phyloP scores from a whole-genome alignment of 805 yeast genomes.

The Pichia ethanolica region DNA sequence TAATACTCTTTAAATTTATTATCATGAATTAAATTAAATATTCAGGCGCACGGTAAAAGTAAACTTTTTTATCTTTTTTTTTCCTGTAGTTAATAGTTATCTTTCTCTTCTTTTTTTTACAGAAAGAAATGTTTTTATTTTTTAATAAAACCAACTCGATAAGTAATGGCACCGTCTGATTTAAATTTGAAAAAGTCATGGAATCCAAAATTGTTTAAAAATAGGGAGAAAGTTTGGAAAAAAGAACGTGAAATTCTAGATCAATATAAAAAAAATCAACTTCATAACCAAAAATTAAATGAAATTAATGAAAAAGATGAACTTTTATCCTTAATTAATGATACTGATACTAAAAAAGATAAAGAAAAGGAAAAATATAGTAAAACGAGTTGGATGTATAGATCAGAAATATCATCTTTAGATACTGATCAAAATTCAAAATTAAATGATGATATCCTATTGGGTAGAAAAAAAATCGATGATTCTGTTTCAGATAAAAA shows the following conservation, averaged over 20 bases:
- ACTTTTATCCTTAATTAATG: slow-evolving; percentile 26
- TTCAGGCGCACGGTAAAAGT: no score
- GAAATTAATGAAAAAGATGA: slow-evolving; percentile 56
- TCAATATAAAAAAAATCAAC: slow-evolving; percentile 59
- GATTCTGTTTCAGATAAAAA: background rate
- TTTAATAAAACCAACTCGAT: background rate
- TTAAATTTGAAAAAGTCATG: slow-evolving; percentile 89
- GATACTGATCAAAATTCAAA: slow-evolving; percentile 14
- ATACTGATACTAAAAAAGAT: slow-evolving; percentile 26
- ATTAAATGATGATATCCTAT: slow-evolving; percentile 44
- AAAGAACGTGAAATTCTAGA: slow-evolving; percentile 68
- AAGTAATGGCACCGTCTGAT: slow-evolving; percentile 50
- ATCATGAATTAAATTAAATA: no score
- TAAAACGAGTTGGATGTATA: slow-evolving; percentile 82
- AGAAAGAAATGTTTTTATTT: no score
- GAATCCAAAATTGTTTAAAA: slow-evolving; percentile 86
- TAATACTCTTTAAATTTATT: no score
- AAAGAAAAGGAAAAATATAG: slow-evolving; percentile 20
- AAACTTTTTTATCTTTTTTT: no score
- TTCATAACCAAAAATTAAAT: slow-evolving; percentile 54
- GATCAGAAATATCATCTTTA: slow-evolving; percentile 31
- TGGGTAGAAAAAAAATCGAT: slow-evolving; percentile 41
- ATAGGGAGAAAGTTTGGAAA: slow-evolving; percentile 80
- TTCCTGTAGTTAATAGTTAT: no score
- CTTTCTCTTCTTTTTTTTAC: background rate